Evolutionary conservation across 202 grass and related monocot species (phyloP), one percentile per base, ranked within the genome.

Genomic region (Cymbopogon flexuosus): DNA sequence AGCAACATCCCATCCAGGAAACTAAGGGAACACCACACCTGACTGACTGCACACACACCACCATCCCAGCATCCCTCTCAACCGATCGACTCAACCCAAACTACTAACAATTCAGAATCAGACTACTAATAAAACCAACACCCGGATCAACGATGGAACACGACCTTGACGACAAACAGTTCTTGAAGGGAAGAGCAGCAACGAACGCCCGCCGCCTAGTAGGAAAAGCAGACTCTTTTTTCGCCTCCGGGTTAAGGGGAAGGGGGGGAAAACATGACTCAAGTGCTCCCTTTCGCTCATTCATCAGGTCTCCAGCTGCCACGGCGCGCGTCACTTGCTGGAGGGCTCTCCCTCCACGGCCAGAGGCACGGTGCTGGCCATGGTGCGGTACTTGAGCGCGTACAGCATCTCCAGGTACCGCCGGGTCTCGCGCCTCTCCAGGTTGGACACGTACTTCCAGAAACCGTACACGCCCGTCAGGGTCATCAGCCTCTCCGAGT

Each of bases 401-500:
- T 99, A 99, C 78, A 99, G 85, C 92, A 99, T 99, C 92, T 99
- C 96, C 0, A 99, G 87, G 92, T 99, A 99, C 46, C 96, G 90
- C 39, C 92, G 87, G 60, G 96, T 99, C 81, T 99, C 96, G 0
- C 96, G 92, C 87, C 96, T 88, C 49, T 99, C 96, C 0, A 99
- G 92, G 90, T 99, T 99, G 21, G 96, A 99, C 45, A 99, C 96
- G 11, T 99, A 99, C 84, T 99, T 99, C 96, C 96, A 99, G 87
- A 99, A 99, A 0, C 96, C 96, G n/a, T 99, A 99, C 8, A 99
- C 96, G 8, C 96, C 96, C 0, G 96, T 86, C 8, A 99, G 90
- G 3, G 96, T 99, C 96, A 99, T 99, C 76, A 96, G 56, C 90
- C 96, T 93, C 88, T 99, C 96, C 5, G 96, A 99, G 85, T 99